Percentiles rank a stretch among this genome's conserved stretches.
These are phyloP conservation scores for Ceriops zippeliana DNA, from an alignment of 345 rosid species.

Conservation along the genomic window DNA sequence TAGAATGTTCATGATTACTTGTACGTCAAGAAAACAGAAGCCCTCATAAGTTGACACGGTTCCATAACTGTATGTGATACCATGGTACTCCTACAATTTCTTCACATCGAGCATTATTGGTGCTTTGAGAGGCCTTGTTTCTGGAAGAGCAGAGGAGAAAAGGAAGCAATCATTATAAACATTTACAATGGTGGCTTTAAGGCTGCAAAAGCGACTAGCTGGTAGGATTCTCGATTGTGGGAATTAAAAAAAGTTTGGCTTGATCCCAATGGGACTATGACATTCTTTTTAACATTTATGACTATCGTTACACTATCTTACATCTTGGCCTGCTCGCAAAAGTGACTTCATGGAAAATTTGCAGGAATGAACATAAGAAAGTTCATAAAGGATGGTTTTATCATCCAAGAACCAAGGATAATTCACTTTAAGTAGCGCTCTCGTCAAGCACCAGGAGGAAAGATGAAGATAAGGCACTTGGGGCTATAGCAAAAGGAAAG, in stretches of 20 bases:
- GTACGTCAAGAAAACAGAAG: too few relatives aligned
- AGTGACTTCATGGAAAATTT: neutral
- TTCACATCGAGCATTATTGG: too few relatives aligned
- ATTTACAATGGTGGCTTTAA: constrained; percentile 19
- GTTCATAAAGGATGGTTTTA: neutral
- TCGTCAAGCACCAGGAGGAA: neutral
- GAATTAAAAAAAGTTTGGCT: constrained; percentile 1
- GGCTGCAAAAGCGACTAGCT: constrained; percentile 20
- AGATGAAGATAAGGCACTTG: constrained; percentile 7
- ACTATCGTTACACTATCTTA: too few relatives aligned
- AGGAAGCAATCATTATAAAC: neutral
- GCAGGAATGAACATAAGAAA: constrained; percentile 20
- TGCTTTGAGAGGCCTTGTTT: too few relatives aligned
- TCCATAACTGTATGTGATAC: too few relatives aligned
- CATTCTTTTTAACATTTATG: too few relatives aligned
- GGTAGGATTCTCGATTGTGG: constrained; percentile 17
- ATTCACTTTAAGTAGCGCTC: constrained; percentile 8
- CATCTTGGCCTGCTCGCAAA: too few relatives aligned
- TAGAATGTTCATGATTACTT: too few relatives aligned
- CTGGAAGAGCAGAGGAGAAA: neutral
- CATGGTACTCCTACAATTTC: too few relatives aligned
- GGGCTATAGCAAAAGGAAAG: constrained; percentile 16
- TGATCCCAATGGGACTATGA: neutral
- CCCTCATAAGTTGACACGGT: too few relatives aligned
- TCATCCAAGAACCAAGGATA: constrained; percentile 6